These are phyloP conservation scores for Saccharum hybrid DNA, from an alignment of 202 grass and related monocot species.

Conservation along the genomic window DNA sequence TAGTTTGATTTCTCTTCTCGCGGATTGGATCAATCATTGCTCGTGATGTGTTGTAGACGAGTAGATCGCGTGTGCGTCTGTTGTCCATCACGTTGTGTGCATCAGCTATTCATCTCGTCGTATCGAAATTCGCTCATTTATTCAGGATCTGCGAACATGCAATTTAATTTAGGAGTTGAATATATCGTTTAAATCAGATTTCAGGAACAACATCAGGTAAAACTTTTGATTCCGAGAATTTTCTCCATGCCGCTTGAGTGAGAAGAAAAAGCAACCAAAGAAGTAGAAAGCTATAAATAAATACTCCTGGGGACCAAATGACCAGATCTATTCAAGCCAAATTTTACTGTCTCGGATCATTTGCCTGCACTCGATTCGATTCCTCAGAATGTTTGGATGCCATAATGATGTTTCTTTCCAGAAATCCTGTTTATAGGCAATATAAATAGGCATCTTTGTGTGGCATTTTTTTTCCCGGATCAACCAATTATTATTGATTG, in stretches of 20 bases:
- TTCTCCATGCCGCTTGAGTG: not conserved
- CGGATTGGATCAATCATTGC: not conserved
- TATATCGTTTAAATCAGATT: not conserved
- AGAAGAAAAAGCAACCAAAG: not conserved
- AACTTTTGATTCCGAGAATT: not conserved
- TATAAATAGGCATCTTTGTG: constrained; percentile 16
- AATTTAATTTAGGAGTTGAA: not conserved
- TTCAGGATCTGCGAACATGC: not conserved
- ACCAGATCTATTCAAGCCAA: constrained; percentile 11
- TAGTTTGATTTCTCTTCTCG: not conserved
- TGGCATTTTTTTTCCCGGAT: not conserved
- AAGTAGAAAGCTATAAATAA: not conserved
- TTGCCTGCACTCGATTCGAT: not conserved
- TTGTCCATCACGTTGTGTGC: no score
- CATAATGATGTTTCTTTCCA: not conserved
- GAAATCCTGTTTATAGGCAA: not conserved
- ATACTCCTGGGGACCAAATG: not conserved
- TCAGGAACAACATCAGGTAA: not conserved
- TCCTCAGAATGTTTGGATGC: not conserved
- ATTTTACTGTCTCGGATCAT: not conserved
- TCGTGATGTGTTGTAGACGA: not conserved
- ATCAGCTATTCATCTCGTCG: not conserved
- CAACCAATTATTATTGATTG: not conserved
- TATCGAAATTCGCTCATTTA: not conserved
- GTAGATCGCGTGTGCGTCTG: not conserved